These are phyloP conservation scores for Penicillium verhagenii DNA, from an alignment of 495 filamentous ascomycete genomes.

Conservation along the genomic window DNA sequence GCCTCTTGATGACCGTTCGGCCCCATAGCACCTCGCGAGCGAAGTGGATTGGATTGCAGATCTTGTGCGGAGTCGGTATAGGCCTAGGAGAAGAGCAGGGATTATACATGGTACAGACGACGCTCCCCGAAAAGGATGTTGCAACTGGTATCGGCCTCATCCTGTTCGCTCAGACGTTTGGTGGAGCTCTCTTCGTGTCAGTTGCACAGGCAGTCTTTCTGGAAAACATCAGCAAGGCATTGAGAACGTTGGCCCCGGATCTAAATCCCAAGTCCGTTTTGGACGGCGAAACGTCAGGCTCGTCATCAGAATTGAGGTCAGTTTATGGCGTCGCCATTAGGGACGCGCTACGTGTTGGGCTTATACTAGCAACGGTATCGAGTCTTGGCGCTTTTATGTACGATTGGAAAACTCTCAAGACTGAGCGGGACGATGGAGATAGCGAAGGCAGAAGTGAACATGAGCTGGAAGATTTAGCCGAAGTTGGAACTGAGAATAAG, in stretches of 20 bases:
- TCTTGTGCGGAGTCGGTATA: background rate
- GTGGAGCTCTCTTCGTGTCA: slow-evolving; percentile 1
- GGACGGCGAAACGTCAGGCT: background rate
- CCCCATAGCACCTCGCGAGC: background rate
- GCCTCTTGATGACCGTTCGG: background rate
- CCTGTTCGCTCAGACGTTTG: slow-evolving; percentile 3
- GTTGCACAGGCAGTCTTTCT: slow-evolving; percentile 2
- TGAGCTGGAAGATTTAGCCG: background rate
- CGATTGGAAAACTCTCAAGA: background rate
- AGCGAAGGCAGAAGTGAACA: background rate
- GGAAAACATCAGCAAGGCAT: background rate
- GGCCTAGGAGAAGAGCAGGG: background rate
- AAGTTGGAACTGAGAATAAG: background rate
- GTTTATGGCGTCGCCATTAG: background rate
- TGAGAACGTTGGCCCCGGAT: background rate
- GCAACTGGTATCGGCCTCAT: slow-evolving; percentile 2
- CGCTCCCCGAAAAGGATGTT: background rate
- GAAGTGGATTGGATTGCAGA: slow-evolving; percentile 1
- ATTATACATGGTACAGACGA: slow-evolving; percentile 1
- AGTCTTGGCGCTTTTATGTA: background rate
- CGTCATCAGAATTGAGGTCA: background rate
- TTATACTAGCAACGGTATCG: background rate
- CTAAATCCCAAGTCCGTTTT: background rate
- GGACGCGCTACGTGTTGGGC: background rate
- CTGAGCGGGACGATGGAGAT: background rate